Percentiles rank a stretch among this genome's conserved stretches.
phyloP scores from a whole-genome alignment of 2,329 filamentous ascomycete genomes.

The Epichloe bromicola region DNA sequence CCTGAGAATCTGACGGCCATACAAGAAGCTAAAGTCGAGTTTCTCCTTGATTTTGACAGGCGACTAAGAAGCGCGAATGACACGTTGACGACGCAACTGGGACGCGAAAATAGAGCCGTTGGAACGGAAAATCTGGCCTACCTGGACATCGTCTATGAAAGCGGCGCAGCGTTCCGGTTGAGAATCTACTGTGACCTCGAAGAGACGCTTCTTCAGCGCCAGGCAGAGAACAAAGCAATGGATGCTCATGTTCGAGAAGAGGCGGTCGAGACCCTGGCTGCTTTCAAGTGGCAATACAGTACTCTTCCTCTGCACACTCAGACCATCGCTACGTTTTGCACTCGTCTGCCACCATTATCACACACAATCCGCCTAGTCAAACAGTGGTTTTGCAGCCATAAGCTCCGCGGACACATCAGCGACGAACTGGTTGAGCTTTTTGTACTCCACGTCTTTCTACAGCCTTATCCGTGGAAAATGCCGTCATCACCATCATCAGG shows the following conservation, averaged over 20 bases:
- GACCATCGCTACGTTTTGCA: constrained; percentile 66
- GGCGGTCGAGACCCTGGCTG: constrained; percentile 53
- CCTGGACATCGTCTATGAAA: constrained; percentile 66
- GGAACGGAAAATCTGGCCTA: constrained; percentile 66
- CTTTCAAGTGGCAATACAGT: constrained; percentile 58
- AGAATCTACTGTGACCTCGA: constrained; percentile 86
- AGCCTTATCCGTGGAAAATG: constrained; percentile 65
- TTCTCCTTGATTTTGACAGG: constrained; percentile 63
- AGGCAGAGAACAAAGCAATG: constrained; percentile 58
- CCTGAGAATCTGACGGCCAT: constrained; percentile 85
- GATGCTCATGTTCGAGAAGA: constrained; percentile 55
- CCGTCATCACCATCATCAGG: constrained; percentile 69
- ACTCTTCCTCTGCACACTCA: constrained; percentile 70
- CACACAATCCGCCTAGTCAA: constrained; percentile 75
- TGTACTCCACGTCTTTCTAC: constrained; percentile 63
- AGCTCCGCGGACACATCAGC: constrained; percentile 61
- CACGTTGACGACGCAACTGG: constrained; percentile 54
- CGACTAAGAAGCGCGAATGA: constrained; percentile 51
- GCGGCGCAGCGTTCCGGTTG: constrained; percentile 64
- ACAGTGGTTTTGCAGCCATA: constrained; percentile 77
- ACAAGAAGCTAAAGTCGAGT: constrained; percentile 86
- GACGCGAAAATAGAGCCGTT: constrained; percentile 62
- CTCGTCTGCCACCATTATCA: constrained; percentile 66
- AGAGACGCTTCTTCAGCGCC: constrained; percentile 64
- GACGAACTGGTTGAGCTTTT: constrained; percentile 79